Base-by-base conservation (phyloP, 225 moss, liverwort and hornwort genomes). In the Physcomitrellopsis africana region DNA sequence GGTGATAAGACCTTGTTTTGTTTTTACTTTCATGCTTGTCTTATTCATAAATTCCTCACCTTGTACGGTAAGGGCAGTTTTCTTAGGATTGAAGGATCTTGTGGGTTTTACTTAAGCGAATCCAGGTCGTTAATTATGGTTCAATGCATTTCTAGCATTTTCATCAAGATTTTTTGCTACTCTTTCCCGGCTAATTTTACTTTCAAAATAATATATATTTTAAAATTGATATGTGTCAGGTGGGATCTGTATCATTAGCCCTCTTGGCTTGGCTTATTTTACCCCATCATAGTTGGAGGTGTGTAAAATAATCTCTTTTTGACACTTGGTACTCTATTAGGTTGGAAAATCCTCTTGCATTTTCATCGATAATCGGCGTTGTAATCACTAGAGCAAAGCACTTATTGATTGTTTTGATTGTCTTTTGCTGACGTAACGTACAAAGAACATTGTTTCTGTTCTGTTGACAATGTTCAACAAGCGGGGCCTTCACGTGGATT, bases 271-370 rank as follows among this genome's bases (percentile, higher is more conserved):
- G 99, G 99, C 67, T 87, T 51, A 90, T 99, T 22, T 74, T 99
- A 76, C 99, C 99, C 65, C 52, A 80, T 79, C 63, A 86, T 73
- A 93, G 87, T 79, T 99, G 99, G 99, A 90, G 99, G 99, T 94
- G 26, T 71, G 79, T 54, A 63, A 18, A 68, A 44, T 27, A 5
- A n/a, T 20, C 12, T 8, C 9, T 29, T 67, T 22, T 45, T 53
- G 3, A 20, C 27, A 18, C 1, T 20, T 53, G 7, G 29, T 44
- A 16, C 22, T 70, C 55, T 37, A 11, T 53, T 24, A 19, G 15
- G 7, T 54, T 56, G 61, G 66, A 43, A 9, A n/a, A 59, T 7
- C 47, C 44, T 72, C 53, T 29, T 68, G 9, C 51, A 29, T 32
- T 49, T 62, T 67, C 11, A 3, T 26, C 26, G 56, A 16, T 64